Evolutionary conservation across 257 asterid genomes (phyloP), one percentile per base, ranked within the genome.

Genomic region (Coffea eugenioides): DNA sequence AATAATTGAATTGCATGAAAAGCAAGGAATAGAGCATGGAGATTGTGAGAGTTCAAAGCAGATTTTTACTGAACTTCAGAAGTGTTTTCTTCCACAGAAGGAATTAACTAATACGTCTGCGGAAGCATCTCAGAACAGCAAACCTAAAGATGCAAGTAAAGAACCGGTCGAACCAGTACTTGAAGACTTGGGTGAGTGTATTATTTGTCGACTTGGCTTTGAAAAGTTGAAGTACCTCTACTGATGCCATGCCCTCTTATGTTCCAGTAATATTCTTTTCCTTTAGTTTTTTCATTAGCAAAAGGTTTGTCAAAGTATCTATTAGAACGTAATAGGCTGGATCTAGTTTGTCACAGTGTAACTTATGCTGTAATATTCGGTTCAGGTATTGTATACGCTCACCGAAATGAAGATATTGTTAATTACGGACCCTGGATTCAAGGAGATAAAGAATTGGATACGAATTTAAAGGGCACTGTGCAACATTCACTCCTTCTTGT

Each of bases 321-420:
- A 46, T 46, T 46, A 46, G 11, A 46, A 3, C 11, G 52, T 34
- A 51, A 48, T 25, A 5, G 45, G 66, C 68, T 25, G 31, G 9
- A 36, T 31, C 21, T 66, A 9, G 57, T 5, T 4, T 52, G 1
- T n/a, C 75, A 80, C 48, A 57, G 48, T 36, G 2, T 3, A 64
- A 70, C 62, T 41, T 65, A 23, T 16, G 36, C n/a, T 75, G 23
- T 73, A 43, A 65, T 79, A 52, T 75, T 71, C 67, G 64, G 39
- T 82, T 48, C 83, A 95, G 99, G 98, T 81, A 91, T 88, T 71
- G 97, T 93, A 69, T 95, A 95, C 83, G 92, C 93, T 67, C 97
- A 95, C 79, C 97, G 99, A 51, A 92, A 93, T 68, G 97, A 91
- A 85, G 95, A 91, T 86, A 85, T 95, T 39, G 97, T 95, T 27